phyloP scores from a whole-genome alignment of 1,284 basidiomycete species.

The Coriolopsis trogii region DNA sequence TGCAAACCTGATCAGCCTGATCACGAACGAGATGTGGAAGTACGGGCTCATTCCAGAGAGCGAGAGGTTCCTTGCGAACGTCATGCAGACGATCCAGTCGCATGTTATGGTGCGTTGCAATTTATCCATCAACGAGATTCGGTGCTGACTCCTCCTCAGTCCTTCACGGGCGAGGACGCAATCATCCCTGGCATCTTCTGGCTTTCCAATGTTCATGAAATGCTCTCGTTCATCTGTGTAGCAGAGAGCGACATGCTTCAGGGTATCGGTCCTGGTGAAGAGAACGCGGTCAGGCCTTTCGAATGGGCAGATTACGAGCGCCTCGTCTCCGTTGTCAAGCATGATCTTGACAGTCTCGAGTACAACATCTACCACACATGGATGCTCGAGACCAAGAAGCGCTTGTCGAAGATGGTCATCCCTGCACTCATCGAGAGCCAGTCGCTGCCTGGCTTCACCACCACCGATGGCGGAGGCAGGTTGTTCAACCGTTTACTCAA shows the following conservation, averaged over 20 bases:
- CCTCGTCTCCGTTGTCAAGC: constrained; percentile 96
- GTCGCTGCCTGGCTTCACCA: constrained; percentile 97
- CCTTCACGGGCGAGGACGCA: constrained; percentile 92
- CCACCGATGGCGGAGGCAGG: constrained; percentile 90
- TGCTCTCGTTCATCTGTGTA: constrained; percentile 98
- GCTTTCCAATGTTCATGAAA: constrained; percentile 99
- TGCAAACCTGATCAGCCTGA: constrained; percentile 96
- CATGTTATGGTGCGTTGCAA: constrained; percentile 92
- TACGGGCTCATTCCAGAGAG: constrained; percentile 96
- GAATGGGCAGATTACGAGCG: constrained; percentile 98
- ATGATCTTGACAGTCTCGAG: constrained; percentile 97
- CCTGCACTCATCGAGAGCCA: constrained; percentile 98
- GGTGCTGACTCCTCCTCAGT: constrained; percentile 45
- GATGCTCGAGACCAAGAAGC: constrained; percentile 99
- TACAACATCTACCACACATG: constrained; percentile 99
- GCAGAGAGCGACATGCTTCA: constrained; percentile 98
- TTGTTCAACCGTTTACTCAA: constrained; percentile 94
- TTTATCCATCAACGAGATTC: constrained; percentile 5
- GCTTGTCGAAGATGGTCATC: constrained; percentile 96
- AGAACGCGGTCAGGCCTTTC: constrained; percentile 87
- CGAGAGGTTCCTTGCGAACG: constrained; percentile 97
- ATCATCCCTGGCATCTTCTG: constrained; percentile 98
- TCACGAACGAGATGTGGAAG: constrained; percentile 99
- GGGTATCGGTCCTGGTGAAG: constrained; percentile 96
- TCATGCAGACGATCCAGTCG: constrained; percentile 97